Conservation (phyloP, 1,284 basidiomycete genomes). For the Ceratobasidium sp. region DNA sequence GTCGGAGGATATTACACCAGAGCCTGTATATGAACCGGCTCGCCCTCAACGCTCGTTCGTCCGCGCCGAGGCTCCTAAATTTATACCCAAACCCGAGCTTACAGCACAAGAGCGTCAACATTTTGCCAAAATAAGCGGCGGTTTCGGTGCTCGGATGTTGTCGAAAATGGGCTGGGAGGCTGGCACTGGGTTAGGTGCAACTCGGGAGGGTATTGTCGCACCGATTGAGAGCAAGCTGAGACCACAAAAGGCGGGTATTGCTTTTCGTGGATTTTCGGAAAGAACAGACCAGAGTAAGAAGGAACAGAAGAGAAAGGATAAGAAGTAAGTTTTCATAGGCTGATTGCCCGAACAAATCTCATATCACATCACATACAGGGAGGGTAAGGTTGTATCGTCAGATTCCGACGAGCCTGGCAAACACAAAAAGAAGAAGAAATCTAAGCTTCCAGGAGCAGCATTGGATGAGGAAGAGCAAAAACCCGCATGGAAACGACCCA, state of each 20-base stretch:
- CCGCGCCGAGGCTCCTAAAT: slow-evolving; percentile 59
- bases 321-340: slow-evolving; percentile 59
- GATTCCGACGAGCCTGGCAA: slow-evolving; percentile 68
- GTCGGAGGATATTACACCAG: slow-evolving; percentile 53
- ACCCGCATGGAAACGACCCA: slow-evolving; percentile 82
- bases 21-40: slow-evolving; percentile 45
- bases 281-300: slow-evolving; percentile 74
- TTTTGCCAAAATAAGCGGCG: slow-evolving; percentile 78
- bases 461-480: slow-evolving; percentile 62
- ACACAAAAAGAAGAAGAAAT: slow-evolving; percentile 57
- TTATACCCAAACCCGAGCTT: slow-evolving; percentile 64
- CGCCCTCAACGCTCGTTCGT: slow-evolving; percentile 64
- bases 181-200: slow-evolving; percentile 81
- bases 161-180: slow-evolving; percentile 93
- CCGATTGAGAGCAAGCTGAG: slow-evolving; percentile 88
- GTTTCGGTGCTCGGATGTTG: slow-evolving; percentile 89
- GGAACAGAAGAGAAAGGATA: slow-evolving; percentile 79
- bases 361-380: slow-evolving; percentile 43
- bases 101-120: slow-evolving; percentile 75
- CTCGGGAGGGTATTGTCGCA: slow-evolving; percentile 85
- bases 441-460: slow-evolving; percentile 58
- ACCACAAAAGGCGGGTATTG: slow-evolving; percentile 83
- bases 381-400: slow-evolving; percentile 75
- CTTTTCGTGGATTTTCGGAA: slow-evolving; percentile 86
- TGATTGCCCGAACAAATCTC: not conserved